Evolutionary conservation across 495 filamentous ascomycete genomes (phyloP).

Genomic region (Penicillium manginii): DNA sequence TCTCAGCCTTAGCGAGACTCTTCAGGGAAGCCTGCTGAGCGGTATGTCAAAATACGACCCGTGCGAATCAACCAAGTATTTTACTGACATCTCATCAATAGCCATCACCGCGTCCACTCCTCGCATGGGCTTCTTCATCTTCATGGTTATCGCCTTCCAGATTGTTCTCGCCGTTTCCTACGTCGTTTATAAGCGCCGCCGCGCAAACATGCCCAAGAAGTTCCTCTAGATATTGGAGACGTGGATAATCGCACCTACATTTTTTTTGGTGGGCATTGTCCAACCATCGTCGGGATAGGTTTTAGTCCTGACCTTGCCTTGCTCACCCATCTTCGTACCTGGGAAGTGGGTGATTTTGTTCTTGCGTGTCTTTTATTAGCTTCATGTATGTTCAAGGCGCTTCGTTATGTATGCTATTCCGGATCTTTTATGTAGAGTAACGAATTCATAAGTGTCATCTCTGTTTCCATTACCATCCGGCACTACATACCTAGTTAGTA

Average conservation of each 20-base stretch:
- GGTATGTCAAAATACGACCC: constrained; percentile 27
- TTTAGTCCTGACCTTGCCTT: neutral
- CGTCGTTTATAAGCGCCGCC: constrained; percentile 79
- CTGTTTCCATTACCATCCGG: neutral
- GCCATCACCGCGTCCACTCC: constrained; percentile 63
- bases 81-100: constrained; percentile 34
- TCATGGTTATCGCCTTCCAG: constrained; percentile 78
- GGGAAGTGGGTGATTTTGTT: constrained; percentile 8
- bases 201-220: constrained; percentile 82
- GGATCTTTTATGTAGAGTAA: constrained; percentile 5
- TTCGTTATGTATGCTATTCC: constrained; percentile 16
- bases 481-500: too few relatives aligned
- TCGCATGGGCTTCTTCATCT: constrained; percentile 73
- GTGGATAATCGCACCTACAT: neutral
- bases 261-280: neutral
- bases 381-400: constrained; percentile 13
- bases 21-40: constrained; percentile 39
- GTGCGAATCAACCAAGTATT: neutral
- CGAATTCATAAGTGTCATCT: neutral
- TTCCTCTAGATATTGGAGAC: constrained; percentile 64
- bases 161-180: constrained; percentile 69
- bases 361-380: constrained; percentile 23
- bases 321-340: neutral
- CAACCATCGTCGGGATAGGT: too few relatives aligned
- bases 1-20: constrained; percentile 60